Evolutionary conservation across 768 basidiomycete species (phyloP).

Genomic region (Tricholoma flavovirens): DNA sequence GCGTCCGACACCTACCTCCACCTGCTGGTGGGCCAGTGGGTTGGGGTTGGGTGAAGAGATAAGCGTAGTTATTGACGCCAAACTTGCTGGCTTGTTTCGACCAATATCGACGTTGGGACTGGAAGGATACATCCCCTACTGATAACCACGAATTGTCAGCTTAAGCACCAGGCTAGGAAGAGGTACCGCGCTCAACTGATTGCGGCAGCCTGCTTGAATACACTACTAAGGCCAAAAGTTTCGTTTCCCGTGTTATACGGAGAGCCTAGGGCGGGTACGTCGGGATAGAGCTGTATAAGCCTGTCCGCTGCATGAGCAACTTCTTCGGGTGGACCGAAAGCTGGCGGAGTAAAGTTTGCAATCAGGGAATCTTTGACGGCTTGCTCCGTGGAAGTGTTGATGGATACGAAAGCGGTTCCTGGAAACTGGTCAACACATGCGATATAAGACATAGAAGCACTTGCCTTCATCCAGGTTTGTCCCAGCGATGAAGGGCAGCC

Average conservation of each 20-base stretch:
- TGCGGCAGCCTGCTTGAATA: slow-evolving; percentile 34
- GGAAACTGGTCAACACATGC: not conserved
- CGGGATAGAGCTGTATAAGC: slow-evolving; percentile 35
- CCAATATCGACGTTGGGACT: slow-evolving; percentile 28
- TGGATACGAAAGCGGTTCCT: slow-evolving; percentile 29
- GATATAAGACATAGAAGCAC: not conserved
- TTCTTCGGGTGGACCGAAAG: slow-evolving; percentile 11
- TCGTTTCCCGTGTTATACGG: slow-evolving; percentile 40
- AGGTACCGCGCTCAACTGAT: slow-evolving; percentile 14
- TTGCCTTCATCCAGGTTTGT: slow-evolving; percentile 40
- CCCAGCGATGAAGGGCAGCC: slow-evolving; percentile 42
- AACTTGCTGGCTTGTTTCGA: slow-evolving; percentile 27
- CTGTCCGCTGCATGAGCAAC: slow-evolving; percentile 15
- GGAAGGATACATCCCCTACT: no score
- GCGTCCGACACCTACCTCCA: not conserved
- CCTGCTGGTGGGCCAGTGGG: slow-evolving; percentile 25
- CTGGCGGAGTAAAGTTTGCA: slow-evolving; percentile 21
- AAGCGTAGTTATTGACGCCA: slow-evolving; percentile 30
- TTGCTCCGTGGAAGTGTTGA: slow-evolving; percentile 19
- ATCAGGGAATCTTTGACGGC: slow-evolving; percentile 15
- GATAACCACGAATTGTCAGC: not conserved
- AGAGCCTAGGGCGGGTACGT: slow-evolving; percentile 35
- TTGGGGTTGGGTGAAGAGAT: no score
- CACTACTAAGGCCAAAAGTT: slow-evolving; percentile 34
- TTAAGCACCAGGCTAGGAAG: not conserved